Base-by-base conservation (phyloP, 2,329 filamentous ascomycete genomes). In the Blastomyces gilchristii region DNA sequence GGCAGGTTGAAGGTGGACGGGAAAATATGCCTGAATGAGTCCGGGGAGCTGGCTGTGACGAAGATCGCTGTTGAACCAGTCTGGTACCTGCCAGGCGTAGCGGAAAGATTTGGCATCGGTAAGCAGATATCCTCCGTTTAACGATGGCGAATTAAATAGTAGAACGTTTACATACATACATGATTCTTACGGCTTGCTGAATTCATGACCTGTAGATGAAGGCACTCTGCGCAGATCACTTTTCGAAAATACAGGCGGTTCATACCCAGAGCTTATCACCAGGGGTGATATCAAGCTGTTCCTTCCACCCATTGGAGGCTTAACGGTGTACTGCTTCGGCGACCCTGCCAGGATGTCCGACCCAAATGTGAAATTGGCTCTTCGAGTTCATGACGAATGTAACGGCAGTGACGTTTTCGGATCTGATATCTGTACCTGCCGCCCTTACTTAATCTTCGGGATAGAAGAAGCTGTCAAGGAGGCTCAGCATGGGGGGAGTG, bases 381-480 rank as follows among this genome's bases (percentile, higher is more conserved):
- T 97, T 64, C 87, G 94, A 68, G 87, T 97, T 57, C 94, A 90
- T 74, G 87, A 89, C 71, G 87, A 89, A 80, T 97, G 94, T 78
- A 97, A 97, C 72, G 94, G 94, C 63, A 95, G 90, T 74, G 94
- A 99, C 77, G 94, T 97, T 53, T 99, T 97, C 74, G 91, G 93
- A 65, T 96, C 91, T 25, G 94, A 99, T 74, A 99, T 97, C 71
- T 97, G 94, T 79, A 97, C 94, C 12, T 97, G 93, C 63, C 74
- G 78, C 41, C 94, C 94, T 18, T 97, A 97, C 74, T 85, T 97
- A 63, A 95, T 96, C 72, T 97, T 95, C 73, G 94, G 94, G 65
- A 95, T 99, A 65, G 91, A 96, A 72, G 94, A 99, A 76, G 94
- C 94, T 14, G 93, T 99, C 69, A 96, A 95, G 72, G 91, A 97